These are phyloP conservation scores for Selaginella moellendorffii DNA, from an alignment of 75 land plant genomes.

Conservation along the genomic window DNA sequence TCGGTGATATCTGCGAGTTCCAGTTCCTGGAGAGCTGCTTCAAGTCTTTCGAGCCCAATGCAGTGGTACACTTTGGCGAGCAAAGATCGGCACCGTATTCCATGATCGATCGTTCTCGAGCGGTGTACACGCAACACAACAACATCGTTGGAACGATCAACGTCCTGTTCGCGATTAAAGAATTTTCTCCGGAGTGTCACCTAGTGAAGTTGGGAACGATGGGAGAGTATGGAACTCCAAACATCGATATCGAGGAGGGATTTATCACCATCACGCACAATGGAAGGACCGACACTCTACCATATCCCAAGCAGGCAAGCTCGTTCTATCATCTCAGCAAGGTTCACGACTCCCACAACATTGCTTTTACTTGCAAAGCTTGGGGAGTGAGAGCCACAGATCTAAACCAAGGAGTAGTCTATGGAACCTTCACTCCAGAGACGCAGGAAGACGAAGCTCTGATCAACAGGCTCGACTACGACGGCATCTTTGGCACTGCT, in stretches of 20 bases:
- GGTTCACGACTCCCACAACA: conserved; percentile 93
- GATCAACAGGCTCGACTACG: conserved; percentile 85
- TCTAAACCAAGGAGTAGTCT: conserved; percentile 93
- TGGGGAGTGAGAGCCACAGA: conserved; percentile 97
- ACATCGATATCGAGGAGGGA: conserved; percentile 97
- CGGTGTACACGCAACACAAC: conserved; percentile 89
- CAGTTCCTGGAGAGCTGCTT: conserved; percentile 73
- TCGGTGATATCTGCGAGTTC: conserved; percentile 96
- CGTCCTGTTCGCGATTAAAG: conserved; percentile 94
- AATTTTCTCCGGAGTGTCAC: conserved; percentile 68
- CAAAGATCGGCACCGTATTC: conserved; percentile 97
- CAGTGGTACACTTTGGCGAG: conserved; percentile 94
- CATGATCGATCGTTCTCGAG: conserved; percentile 89
- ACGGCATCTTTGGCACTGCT: conserved; percentile 94
- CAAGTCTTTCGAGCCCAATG: conserved; percentile 77
- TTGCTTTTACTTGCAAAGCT: conserved; percentile 96
- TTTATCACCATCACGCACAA: conserved; percentile 88
- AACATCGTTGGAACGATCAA: conserved; percentile 95
- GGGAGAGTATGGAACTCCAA: conserved; percentile 99
- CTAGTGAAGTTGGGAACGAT: conserved; percentile 92
- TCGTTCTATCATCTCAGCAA: conserved; percentile 98
- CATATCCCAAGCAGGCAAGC: conserved; percentile 95
- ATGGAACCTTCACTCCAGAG: conserved; percentile 80
- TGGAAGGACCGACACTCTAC: conserved; percentile 93
- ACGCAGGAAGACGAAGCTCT: conserved; percentile 78